Evolutionary conservation across 2,329 filamentous ascomycete species (phyloP), one percentile per base, ranked within the genome.

Genomic region (Fusarium xyrophilum): DNA sequence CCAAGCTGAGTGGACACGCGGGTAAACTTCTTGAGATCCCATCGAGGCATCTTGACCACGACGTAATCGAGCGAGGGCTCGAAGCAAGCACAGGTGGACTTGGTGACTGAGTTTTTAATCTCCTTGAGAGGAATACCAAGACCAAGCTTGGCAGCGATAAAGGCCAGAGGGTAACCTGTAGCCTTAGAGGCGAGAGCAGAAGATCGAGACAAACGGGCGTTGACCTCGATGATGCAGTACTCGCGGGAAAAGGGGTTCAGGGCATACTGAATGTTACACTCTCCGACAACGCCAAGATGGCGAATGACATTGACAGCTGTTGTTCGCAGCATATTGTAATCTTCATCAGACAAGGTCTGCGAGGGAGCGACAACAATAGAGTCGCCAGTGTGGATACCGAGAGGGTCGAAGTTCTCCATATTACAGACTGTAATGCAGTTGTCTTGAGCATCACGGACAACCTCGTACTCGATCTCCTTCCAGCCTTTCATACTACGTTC

Each of bases 341-440:
- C 96, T 78, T 97, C 93, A 65, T 99, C 95, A 5, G 93, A 97
- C 23, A 99, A 85, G 0, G 96, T 99, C 81, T 98, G 96, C 6
- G 95, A 98, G 40, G 96, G 96, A 12, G 96, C 96, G 47, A 99
- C 96, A 54, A 99, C 96, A 71, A 99, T 97, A 15, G 95, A 98
- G 78, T 99, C 96, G 79, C 96, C 96, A 5, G 96, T 99, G 77
- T 98, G 96, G 68, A 98, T 98, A 75, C 96, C 96, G 3, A 99
- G 89, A 57, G 96, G 96, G 79, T 99, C 96, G 76, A 99, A 99
- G 83, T 99, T 99, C 83, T 99, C 96, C 96, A 99, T 98, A 84
- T 99, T 99, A 81, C 96, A 99, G 66, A 99, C 96, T 10, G 96
- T 99, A 78, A 99, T 98, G 79, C 96, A 99, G 86, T 98, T 98